A percentile compares a stretch with the other conserved stretches of the same genome.
Evolutionary conservation across 768 basidiomycete species (phyloP).

Genomic region (Dioszegia crocea): DNA sequence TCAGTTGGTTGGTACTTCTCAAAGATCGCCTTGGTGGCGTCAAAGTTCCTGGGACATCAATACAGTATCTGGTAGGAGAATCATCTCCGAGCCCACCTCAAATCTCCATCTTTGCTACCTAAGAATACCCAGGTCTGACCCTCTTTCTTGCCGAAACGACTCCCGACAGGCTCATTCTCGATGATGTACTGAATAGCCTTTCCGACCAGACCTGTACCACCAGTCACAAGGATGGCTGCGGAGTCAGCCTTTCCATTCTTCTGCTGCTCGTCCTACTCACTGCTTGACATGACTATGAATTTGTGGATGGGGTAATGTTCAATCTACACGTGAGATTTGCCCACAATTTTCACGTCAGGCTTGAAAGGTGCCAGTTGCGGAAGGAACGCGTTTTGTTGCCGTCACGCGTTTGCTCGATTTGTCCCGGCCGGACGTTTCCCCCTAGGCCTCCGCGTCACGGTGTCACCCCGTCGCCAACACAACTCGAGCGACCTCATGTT

Average conservation of each 20-base stretch:
- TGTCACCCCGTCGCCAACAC: no score
- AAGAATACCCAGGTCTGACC: constrained; percentile 86
- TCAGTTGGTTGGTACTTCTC: constrained; percentile 91
- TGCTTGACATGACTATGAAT: not conserved
- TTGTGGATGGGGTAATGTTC: not conserved
- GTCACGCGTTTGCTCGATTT: no score
- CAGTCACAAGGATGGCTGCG: constrained; percentile 9
- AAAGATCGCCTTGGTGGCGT: constrained; percentile 67
- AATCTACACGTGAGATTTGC: no score
- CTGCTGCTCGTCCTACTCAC: not conserved
- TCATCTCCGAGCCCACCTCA: constrained; percentile 59
- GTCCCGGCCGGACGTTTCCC: no score
- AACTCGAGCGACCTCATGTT: no score
- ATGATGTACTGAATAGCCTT: constrained; percentile 73
- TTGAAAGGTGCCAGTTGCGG: no score
- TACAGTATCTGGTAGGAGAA: not conserved
- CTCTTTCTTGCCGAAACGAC: constrained; percentile 67
- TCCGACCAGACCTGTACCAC: constrained; percentile 70
- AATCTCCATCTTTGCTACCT: constrained; percentile 72
- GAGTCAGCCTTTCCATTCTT: not conserved
- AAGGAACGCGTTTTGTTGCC: no score
- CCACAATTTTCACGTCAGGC: no score
- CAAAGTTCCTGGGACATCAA: constrained; percentile 58
- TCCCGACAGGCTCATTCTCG: constrained; percentile 70
- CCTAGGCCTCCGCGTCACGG: no score